Conservation (phyloP, 2,329 filamentous ascomycete species). For the Chaetomium sp. region DNA sequence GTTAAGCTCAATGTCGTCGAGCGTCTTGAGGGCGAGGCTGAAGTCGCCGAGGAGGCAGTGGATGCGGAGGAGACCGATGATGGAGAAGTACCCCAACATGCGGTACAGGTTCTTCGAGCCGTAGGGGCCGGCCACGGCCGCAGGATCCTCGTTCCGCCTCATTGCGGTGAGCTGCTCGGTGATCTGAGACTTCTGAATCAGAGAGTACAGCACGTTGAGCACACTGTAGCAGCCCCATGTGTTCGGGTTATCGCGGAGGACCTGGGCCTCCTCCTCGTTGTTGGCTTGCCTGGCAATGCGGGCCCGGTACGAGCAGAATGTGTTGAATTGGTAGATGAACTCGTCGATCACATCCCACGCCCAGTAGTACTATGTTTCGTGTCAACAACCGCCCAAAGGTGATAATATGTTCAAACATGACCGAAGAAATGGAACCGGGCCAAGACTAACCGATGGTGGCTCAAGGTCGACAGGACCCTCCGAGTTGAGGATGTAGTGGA, state of each 20-base stretch:
- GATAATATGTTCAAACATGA: background rate
- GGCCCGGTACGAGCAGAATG: conserved; percentile 95
- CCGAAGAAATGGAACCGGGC: background rate
- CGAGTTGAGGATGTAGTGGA: conserved; percentile 98
- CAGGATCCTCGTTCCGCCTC: conserved; percentile 87
- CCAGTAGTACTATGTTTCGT: conserved; percentile 77
- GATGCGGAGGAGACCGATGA: conserved; percentile 91
- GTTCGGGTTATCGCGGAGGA: conserved; percentile 94
- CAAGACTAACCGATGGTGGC: conserved; percentile 75
- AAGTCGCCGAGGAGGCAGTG: conserved; percentile 97
- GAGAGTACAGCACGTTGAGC: conserved; percentile 96
- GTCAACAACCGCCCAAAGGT: conserved; percentile 7
- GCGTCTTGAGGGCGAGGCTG: conserved; percentile 94
- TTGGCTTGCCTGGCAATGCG: conserved; percentile 74
- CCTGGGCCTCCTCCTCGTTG: conserved; percentile 86
- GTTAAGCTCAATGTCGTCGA: conserved; percentile 99
- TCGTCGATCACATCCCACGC: conserved; percentile 99
- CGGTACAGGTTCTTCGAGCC: conserved; percentile 90
- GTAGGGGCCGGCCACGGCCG: conserved; percentile 87
- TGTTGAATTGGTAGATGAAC: conserved; percentile 99
- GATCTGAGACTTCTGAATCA: conserved; percentile 97
- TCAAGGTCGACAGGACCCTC: conserved; percentile 98
- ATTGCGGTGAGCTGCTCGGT: conserved; percentile 93
- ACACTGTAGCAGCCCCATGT: conserved; percentile 99
- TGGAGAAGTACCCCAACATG: conserved; percentile 99